These are phyloP conservation scores for Pseudogymnoascus sp. DNA, from an alignment of 2,329 filamentous ascomycete genomes.

Conservation along the genomic window DNA sequence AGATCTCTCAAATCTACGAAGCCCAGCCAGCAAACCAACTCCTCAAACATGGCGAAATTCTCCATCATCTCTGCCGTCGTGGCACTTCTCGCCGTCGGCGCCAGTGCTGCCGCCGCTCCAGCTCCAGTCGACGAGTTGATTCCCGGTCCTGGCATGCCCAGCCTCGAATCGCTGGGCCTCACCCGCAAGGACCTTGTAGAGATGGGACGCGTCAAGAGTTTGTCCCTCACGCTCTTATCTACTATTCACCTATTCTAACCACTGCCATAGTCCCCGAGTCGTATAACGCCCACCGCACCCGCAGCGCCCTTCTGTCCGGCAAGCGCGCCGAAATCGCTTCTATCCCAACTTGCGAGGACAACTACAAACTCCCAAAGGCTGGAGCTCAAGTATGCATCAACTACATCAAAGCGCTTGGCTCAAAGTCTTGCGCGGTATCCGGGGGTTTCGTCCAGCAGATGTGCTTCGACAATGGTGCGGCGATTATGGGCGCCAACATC, in stretches of 20 bases:
- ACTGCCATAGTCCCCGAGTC: background rate
- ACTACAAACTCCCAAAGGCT: background rate
- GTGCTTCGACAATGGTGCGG: background rate
- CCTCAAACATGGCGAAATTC: constrained; percentile 1
- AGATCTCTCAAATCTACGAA: background rate
- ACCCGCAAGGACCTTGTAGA: background rate
- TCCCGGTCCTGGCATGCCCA: background rate
- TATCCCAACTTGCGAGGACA: background rate
- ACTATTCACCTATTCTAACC: background rate
- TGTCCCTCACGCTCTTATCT: background rate
- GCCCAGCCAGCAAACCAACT: background rate
- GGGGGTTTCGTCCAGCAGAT: background rate
- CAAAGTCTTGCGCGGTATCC: background rate
- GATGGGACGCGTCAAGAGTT: background rate
- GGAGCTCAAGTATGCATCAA: background rate
- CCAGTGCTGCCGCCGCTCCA: background rate
- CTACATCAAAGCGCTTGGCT: background rate
- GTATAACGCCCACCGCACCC: background rate
- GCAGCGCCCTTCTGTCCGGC: background rate
- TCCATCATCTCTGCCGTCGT: background rate
- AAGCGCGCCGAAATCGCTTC: background rate
- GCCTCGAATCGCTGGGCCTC: background rate
- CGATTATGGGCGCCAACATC: background rate
- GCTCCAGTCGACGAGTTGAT: background rate
- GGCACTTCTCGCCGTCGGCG: background rate